Conservation (phyloP, 1,139 yeast species). For the Arxiozyma heterogenica region DNA sequence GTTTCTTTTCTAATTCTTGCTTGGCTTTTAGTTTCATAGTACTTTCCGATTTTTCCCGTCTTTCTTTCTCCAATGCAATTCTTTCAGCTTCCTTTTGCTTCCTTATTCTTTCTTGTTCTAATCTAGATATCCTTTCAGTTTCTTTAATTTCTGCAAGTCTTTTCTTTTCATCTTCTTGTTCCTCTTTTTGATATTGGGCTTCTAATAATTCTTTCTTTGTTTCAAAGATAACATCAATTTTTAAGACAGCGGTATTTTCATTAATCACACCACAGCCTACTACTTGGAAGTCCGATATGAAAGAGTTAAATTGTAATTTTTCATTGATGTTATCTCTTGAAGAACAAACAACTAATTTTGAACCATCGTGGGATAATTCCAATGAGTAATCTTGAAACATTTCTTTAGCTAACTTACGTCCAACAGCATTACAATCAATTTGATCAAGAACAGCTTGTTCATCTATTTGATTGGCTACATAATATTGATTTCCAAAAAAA, state of each 20-base stretch:
- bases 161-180: conserved; percentile 4
- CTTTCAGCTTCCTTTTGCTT: conserved; percentile 1
- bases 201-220: conserved; percentile 3
- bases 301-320: conserved; percentile 15
- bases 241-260: conserved; percentile 16
- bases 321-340: conserved; percentile 15
- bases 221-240: conserved; percentile 8
- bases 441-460: conserved; percentile 10
- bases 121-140: not conserved
- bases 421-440: conserved; percentile 17
- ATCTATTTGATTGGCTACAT: conserved; percentile 17
- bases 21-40: conserved; percentile 1
- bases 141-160: conserved; percentile 1
- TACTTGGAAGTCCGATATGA: conserved; percentile 20
- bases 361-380: conserved; percentile 23
- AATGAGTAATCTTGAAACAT: conserved; percentile 23
- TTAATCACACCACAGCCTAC: conserved; percentile 18
- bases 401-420: conserved; percentile 20
- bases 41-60: not conserved
- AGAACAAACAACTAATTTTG: conserved; percentile 17
- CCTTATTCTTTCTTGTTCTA: not conserved
- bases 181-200: conserved; percentile 3
- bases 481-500: conserved; percentile 24
- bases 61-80: not conserved
- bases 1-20: not conserved